Base-by-base conservation (phyloP, 2,329 filamentous ascomycete species). In the Thelonectria rubi region DNA sequence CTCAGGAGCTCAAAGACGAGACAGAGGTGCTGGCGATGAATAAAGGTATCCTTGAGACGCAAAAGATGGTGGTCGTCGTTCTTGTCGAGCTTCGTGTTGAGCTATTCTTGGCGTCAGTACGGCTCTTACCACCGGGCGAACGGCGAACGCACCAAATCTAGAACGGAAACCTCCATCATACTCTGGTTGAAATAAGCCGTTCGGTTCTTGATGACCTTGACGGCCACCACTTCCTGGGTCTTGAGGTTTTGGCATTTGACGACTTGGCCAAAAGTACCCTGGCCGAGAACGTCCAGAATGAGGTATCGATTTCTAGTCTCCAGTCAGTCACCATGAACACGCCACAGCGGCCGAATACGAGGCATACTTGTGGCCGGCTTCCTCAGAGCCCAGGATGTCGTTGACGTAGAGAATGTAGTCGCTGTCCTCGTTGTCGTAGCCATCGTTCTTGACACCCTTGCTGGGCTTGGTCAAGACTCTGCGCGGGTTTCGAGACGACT, bases 111-210 rank as follows among this genome's bases (percentile, higher is more conserved):
- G 14, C 77, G 75, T 61, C 26, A 21, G 37, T 37, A n/a, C 17
- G 21, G 24, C 3, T 24, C 30, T 8, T 10, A 32, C 20, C 18
- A 10, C n/a, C 24, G 24, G 18, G 26, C 18, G n/a, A 17, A 34
- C 15, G 30, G 17, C 26, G 24, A 18, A 70, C 87, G 60, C 84
- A 96, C 93, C 84, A 99, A 76, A 78, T 99, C 95, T 60, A 99
- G 84, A 21, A 99, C 95, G 2, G 95, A 99, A 32, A 99, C 95
- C 76, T 99, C 95, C 95, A 99, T 99, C 95, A 99, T 99, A 78
- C 95, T 98, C 78, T 99, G 95, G 75, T 99, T 99, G 82, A 99
- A 99, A 78, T 99, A 99, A 39, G 95, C 95, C 2, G 95, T 99
- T 72, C 94, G 90, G 78, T 99, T 99, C 81, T 99, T 99, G 81